Evolutionary conservation across 2,329 filamentous ascomycete genomes (phyloP), one percentile per base, ranked within the genome.

Genomic region (Apiospora aurea): DNA sequence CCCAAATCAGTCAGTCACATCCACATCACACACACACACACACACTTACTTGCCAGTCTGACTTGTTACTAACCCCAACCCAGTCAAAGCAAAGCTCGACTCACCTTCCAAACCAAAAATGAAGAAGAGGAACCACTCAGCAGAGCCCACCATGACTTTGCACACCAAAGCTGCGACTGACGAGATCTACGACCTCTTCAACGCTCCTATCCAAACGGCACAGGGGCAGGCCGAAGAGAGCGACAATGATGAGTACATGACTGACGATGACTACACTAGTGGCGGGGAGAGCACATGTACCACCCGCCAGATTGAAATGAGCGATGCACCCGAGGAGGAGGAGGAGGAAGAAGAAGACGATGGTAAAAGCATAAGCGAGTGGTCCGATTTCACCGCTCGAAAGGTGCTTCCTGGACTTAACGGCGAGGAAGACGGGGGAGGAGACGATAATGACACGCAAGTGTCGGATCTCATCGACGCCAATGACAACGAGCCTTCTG

Each of bases 171-270:
- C 96, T 75, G 96, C 96, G 5, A 98, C 96, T 74, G 95, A 98
- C 77, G 96, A 99, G 77, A 98, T 99, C 70, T 98, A 98, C 78
- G 95, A 95, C 72, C 94, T 99, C 67, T 99, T 98, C 83, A 98
- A 96, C 78, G 93, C 96, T 72, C 96, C 96, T 1, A 81, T 96
- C 26, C 83, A 84, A 71, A 74, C 81, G 70, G 80, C 75, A 0
- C 78, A 82, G 21, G 82, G 82, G 41, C 81, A 82, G 38, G 76
- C 79, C 1, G 83, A 85, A 10, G 84, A 82, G 53, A 86, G 83
- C 70, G 88, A 86, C 34, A 77, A 94, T 18, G 91, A 92, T 71
- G 90, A 92, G 66, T 93, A 93, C 75, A 92, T 95, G 76, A 88
- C 88, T 2, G 49, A 51, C 24, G 88, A 85, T 34, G 92, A 94